Percentiles rank a stretch among this genome's conserved stretches.
Evolutionary conservation across 2,329 filamentous ascomycete genomes (phyloP).

Genomic region (Ceratocystis papillata): DNA sequence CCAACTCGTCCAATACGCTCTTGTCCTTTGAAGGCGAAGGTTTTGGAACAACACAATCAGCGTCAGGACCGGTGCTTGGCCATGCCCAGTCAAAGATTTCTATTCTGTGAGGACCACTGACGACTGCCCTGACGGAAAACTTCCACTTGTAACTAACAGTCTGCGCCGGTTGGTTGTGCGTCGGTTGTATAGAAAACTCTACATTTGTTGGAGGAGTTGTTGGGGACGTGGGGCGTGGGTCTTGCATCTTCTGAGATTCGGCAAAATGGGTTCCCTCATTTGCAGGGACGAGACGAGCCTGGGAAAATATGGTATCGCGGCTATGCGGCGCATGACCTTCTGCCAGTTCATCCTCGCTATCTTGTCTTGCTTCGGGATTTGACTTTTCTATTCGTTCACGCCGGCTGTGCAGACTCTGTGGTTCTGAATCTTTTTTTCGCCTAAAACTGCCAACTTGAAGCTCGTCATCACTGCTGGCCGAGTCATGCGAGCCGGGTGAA

Average conservation of each 20-base stretch:
- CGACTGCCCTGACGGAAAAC: slow-evolving; percentile 17
- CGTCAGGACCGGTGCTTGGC: background rate
- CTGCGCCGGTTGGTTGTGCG: background rate
- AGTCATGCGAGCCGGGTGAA: background rate
- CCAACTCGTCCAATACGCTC: background rate
- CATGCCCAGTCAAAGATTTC: slow-evolving; percentile 19
- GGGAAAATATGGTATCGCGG: background rate
- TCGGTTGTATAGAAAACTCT: background rate
- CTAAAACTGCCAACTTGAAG: slow-evolving; percentile 2
- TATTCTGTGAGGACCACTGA: slow-evolving; percentile 13
- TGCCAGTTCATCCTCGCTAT: slow-evolving; percentile 20
- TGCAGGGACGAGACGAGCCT: background rate
- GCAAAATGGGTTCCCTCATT: background rate
- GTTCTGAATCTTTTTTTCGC: background rate
- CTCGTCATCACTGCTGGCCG: slow-evolving; percentile 17
- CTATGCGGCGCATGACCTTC: background rate
- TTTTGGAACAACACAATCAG: slow-evolving; percentile 1
- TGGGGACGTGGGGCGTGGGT: background rate
- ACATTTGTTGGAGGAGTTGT: background rate
- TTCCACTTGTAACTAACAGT: background rate
- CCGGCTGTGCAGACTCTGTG: background rate
- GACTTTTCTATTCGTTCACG: slow-evolving; percentile 7
- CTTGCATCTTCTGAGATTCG: background rate
- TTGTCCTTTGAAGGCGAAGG: background rate
- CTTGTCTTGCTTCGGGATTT: background rate